phyloP scores from a whole-genome alignment of 345 rosid species.

The Clausena lansium region DNA sequence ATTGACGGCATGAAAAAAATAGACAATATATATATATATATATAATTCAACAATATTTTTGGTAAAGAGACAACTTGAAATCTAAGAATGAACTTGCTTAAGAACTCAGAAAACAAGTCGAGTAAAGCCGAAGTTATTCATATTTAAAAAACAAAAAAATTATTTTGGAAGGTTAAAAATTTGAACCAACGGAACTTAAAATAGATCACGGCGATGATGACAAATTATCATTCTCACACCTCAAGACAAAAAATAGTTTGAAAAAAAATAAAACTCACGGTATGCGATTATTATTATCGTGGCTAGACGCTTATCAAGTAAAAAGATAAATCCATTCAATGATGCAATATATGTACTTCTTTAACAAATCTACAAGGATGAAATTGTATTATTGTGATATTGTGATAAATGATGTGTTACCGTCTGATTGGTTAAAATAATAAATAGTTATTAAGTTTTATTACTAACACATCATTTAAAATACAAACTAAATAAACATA shows the following conservation, averaged over 20 bases:
- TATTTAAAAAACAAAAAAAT: no score
- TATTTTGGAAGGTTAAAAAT: neutral
- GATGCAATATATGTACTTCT: no score
- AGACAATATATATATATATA: no score
- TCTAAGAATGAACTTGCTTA: slow-evolving; percentile 39
- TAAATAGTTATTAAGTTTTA: no score
- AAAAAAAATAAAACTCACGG: neutral
- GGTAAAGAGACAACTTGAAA: slow-evolving; percentile 25
- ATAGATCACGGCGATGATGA: neutral
- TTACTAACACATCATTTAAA: no score
- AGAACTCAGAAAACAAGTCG: neutral
- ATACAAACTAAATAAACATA: no score
- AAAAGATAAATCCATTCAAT: neutral
- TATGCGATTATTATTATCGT: neutral
- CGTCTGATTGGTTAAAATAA: no score
- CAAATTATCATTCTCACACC: neutral
- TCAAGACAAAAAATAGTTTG: neutral
- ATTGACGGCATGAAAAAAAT: neutral
- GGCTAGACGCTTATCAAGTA: neutral
- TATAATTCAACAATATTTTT: slow-evolving; percentile 4
- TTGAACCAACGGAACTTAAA: neutral
- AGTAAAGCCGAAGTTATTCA: slow-evolving; percentile 28
- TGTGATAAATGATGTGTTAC: no score
- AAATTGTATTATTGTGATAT: no score
- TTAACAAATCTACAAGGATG: no score